These are phyloP conservation scores for Malassezia sympodialis DNA, from an alignment of 1,284 basidiomycete species.

Conservation along the genomic window DNA sequence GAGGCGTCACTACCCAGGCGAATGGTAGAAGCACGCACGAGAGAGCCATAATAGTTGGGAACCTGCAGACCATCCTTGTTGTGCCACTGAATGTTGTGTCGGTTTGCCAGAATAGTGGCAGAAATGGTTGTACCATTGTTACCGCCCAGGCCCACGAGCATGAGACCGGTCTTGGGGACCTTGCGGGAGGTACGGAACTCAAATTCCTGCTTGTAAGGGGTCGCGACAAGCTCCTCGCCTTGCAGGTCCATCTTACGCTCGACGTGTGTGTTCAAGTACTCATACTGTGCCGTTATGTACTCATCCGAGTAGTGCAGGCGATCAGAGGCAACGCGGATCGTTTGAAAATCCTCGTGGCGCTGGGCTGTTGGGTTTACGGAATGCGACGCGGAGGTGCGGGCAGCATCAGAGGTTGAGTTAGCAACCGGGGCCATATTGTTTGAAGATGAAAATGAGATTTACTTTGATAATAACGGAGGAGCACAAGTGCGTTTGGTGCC, in stretches of 20 bases:
- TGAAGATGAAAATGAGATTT: conserved; percentile 15
- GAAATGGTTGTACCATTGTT: conserved; percentile 94
- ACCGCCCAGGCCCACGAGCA: conserved; percentile 93
- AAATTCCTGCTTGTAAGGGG: conserved; percentile 41
- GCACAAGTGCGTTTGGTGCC: conserved; percentile 44
- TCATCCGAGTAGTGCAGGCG: conserved; percentile 40
- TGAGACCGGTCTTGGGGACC: conserved; percentile 84
- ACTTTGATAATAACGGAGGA: conserved; percentile 32
- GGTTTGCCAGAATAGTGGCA: conserved; percentile 91
- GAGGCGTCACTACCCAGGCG: conserved; percentile 73
- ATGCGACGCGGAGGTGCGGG: conserved; percentile 16
- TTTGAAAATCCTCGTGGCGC: conserved; percentile 41
- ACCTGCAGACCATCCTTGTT: conserved; percentile 85
- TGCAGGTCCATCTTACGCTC: conserved; percentile 32
- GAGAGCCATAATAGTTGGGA: conserved; percentile 69
- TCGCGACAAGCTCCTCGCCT: conserved; percentile 42
- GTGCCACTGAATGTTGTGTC: conserved; percentile 85
- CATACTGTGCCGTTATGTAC: conserved; percentile 38
- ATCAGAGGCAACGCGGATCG: conserved; percentile 45
- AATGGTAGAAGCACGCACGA: conserved; percentile 87
- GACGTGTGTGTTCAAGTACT: conserved; percentile 47
- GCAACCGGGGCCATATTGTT: conserved; percentile 40
- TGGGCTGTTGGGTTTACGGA: conserved; percentile 44
- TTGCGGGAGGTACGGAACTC: conserved; percentile 85
- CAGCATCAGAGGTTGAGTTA: conserved; percentile 5